Percentiles rank a stretch among this genome's conserved stretches.
phyloP scores from a whole-genome alignment of 2,329 filamentous ascomycete species.

The Acrocalymma vagum region DNA sequence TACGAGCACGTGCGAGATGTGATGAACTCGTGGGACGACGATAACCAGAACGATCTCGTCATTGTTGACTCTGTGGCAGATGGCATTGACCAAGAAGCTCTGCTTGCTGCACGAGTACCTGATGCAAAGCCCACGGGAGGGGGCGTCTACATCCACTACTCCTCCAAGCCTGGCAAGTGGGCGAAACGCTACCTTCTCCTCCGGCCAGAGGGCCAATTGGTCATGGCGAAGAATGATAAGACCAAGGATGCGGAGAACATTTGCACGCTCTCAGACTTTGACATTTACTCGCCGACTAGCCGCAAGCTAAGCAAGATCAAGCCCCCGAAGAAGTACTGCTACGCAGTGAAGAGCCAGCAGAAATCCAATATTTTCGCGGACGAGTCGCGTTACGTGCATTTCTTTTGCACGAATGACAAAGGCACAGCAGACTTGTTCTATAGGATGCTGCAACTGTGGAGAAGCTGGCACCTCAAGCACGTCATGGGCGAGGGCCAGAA shows the following conservation, averaged over 20 bases:
- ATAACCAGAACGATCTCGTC: conserved; percentile 77
- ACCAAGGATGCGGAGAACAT: conserved; percentile 73
- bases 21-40: conserved; percentile 91
- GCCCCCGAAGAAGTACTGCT: conserved; percentile 85
- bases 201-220: conserved; percentile 74
- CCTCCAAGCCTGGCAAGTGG: conserved; percentile 85
- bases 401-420: conserved; percentile 83
- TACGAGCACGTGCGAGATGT: conserved; percentile 89
- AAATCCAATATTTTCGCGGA: conserved; percentile 84
- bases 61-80: conserved; percentile 68
- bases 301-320: conserved; percentile 76
- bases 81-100: conserved; percentile 63
- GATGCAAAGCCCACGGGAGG: conserved; percentile 70
- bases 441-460: conserved; percentile 77
- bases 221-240: conserved; percentile 74
- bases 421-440: conserved; percentile 74
- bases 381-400: conserved; percentile 88
- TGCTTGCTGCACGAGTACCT: conserved; percentile 73
- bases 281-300: conserved; percentile 82
- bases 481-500: conserved; percentile 67
- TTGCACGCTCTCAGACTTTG: conserved; percentile 90
- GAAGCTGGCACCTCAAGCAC: conserved; percentile 89
- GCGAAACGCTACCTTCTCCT: conserved; percentile 83
- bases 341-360: conserved; percentile 90
- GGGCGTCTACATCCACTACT: conserved; percentile 79